Evolutionary conservation across 345 rosid species (phyloP).

Genomic region (Aurinia saxatilis): DNA sequence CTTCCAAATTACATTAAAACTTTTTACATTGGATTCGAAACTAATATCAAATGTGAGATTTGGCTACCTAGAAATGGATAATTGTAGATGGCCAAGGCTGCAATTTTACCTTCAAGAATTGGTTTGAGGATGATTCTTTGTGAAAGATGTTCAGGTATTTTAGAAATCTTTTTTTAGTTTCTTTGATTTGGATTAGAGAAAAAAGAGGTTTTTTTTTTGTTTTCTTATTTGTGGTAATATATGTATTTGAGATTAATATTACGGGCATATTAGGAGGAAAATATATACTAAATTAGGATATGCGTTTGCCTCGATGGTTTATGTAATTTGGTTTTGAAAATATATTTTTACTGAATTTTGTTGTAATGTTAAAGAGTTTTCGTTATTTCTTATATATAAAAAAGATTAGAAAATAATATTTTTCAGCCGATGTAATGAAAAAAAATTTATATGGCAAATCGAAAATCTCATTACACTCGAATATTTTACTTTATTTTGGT

Average conservation of each 20-base stretch:
- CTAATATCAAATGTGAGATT: neutral
- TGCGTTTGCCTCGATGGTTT: too few relatives aligned
- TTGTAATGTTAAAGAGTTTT: too few relatives aligned
- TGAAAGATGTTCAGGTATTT: neutral
- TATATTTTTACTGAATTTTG: too few relatives aligned
- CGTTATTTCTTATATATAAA: too few relatives aligned
- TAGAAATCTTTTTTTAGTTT: conserved; percentile 13
- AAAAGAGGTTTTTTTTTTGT: conserved; percentile 9
- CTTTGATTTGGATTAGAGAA: conserved; percentile 13
- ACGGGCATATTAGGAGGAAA: too few relatives aligned
- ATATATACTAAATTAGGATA: too few relatives aligned
- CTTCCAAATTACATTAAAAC: neutral
- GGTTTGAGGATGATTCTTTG: conserved; percentile 14
- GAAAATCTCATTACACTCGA: too few relatives aligned
- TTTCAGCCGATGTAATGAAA: too few relatives aligned
- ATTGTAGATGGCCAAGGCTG: neutral
- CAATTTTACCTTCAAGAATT: neutral
- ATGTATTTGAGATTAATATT: conserved; percentile 9
- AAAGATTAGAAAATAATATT: too few relatives aligned
- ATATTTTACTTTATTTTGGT: too few relatives aligned
- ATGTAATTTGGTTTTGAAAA: too few relatives aligned
- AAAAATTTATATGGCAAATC: too few relatives aligned
- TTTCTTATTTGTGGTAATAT: conserved; percentile 12
- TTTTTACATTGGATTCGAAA: neutral
- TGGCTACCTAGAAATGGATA: conserved; percentile 3